Evolutionary conservation across 805 yeast genomes (phyloP).

Genomic region (Candida nanaspora): DNA sequence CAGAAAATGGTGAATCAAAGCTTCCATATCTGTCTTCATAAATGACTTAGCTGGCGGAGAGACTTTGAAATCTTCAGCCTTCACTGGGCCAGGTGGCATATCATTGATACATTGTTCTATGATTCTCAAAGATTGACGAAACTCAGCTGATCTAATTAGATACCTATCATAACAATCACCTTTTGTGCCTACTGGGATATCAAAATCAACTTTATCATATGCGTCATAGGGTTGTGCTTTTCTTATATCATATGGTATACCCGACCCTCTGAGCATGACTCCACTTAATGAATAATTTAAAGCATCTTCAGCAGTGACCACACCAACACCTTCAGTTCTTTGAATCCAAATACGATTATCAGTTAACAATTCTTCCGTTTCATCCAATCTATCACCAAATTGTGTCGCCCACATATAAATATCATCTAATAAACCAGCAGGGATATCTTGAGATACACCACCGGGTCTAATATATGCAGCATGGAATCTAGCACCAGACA

Average conservation of each 20-base stretch:
- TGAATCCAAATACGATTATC: conserved; percentile 91
- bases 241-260: conserved; percentile 81
- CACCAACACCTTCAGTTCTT: conserved; percentile 76
- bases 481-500: conserved; percentile 85
- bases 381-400: conserved; percentile 88
- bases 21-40: conserved; percentile 93
- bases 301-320: conserved; percentile 81
- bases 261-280: conserved; percentile 88
- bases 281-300: conserved; percentile 75
- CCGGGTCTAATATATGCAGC: conserved; percentile 88
- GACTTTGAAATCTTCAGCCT: conserved; percentile 84
- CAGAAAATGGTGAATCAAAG: conserved; percentile 83
- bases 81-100: conserved; percentile 89
- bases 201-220: conserved; percentile 78
- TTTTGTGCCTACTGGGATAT: conserved; percentile 76
- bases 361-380: conserved; percentile 81
- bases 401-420: conserved; percentile 96
- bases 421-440: conserved; percentile 80
- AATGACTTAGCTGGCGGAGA: conserved; percentile 72
- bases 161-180: conserved; percentile 93
- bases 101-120: conserved; percentile 85
- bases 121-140: conserved; percentile 84
- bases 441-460: conserved; percentile 84
- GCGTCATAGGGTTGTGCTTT: conserved; percentile 88
- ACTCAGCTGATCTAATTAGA: conserved; percentile 83